Conservation (phyloP, 768 basidiomycete species). For the Phlebiopsis gigantea region DNA sequence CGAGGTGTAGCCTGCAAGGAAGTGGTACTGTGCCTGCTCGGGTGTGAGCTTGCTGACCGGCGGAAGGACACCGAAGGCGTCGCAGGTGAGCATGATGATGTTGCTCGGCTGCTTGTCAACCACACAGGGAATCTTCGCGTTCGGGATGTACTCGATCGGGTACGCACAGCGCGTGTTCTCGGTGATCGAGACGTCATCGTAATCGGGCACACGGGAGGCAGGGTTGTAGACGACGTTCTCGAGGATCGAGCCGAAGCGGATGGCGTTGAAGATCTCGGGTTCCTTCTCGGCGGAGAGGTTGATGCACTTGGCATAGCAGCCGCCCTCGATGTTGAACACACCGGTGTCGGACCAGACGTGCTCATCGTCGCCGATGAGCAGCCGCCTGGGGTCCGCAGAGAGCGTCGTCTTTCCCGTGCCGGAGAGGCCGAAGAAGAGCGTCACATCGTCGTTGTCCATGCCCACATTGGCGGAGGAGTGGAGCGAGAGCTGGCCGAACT, state of each 20-base stretch:
- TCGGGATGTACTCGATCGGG: constrained; percentile 95
- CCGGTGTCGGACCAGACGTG: constrained; percentile 99
- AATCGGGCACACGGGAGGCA: constrained; percentile 75
- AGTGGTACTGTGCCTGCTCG: constrained; percentile 96
- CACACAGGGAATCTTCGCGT: constrained; percentile 89
- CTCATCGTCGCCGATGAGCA: constrained; percentile 97
- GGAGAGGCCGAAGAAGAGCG: constrained; percentile 97
- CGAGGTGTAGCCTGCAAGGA: constrained; percentile 95
- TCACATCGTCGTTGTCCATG: constrained; percentile 83
- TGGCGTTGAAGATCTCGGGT: constrained; percentile 95
- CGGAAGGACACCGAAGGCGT: constrained; percentile 96
- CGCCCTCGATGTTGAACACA: constrained; percentile 99
- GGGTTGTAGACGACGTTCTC: constrained; percentile 99
- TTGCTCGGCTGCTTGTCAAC: constrained; percentile 86
- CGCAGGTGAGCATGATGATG: constrained; percentile 96
- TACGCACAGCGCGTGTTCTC: constrained; percentile 99
- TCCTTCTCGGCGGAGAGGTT: constrained; percentile 97
- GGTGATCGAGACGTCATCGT: constrained; percentile 94
- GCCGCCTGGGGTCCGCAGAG: constrained; percentile 90
- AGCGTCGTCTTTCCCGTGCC: constrained; percentile 99
- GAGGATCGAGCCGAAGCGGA: constrained; percentile 92
- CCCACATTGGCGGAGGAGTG: constrained; percentile 99
- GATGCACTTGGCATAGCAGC: constrained; percentile 98
- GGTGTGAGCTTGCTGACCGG: constrained; percentile 90
- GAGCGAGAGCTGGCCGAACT: constrained; percentile 94